phyloP scores from a whole-genome alignment of 2,329 filamentous ascomycete species.

The Paecilomyces fulvus region DNA sequence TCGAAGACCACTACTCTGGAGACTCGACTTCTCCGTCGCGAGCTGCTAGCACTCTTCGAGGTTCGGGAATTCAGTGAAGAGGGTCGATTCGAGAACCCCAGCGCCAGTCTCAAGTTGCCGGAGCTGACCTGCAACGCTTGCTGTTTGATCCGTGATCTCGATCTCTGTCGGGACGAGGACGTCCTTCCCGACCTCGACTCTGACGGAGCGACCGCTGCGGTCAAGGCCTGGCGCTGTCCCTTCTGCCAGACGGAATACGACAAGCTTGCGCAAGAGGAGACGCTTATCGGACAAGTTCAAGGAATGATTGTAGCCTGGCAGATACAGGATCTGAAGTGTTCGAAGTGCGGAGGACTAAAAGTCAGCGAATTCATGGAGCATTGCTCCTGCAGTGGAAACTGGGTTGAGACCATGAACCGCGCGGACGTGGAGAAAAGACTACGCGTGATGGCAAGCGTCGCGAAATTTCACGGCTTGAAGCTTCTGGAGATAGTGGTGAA shows the following conservation, averaged over 20 bases:
- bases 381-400: conserved; percentile 83
- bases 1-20: conserved; percentile 88
- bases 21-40: conserved; percentile 77
- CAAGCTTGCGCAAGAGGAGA: conserved; percentile 74
- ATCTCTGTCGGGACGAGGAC: conserved; percentile 84
- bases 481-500: conserved; percentile 72
- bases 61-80: conserved; percentile 87
- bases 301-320: conserved; percentile 69
- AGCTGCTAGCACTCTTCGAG: conserved; percentile 82
- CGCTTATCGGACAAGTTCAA: conserved; percentile 68
- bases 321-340: conserved; percentile 84
- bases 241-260: conserved; percentile 71
- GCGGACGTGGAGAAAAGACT: conserved; percentile 59
- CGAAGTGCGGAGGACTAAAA: conserved; percentile 56
- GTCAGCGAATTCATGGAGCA: conserved; percentile 96
- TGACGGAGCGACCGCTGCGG: conserved; percentile 19
- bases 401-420: conserved; percentile 63
- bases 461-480: conserved; percentile 67
- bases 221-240: conserved; percentile 61
- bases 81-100: conserved; percentile 81
- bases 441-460: conserved; percentile 64
- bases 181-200: conserved; percentile 51
- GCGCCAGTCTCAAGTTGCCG: conserved; percentile 60
- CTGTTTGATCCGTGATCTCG: conserved; percentile 78
- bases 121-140: conserved; percentile 85